Evolutionary conservation across 106 monocot genomes (phyloP), one percentile per base, ranked within the genome.

Genomic region (Ottelia alismoides): DNA sequence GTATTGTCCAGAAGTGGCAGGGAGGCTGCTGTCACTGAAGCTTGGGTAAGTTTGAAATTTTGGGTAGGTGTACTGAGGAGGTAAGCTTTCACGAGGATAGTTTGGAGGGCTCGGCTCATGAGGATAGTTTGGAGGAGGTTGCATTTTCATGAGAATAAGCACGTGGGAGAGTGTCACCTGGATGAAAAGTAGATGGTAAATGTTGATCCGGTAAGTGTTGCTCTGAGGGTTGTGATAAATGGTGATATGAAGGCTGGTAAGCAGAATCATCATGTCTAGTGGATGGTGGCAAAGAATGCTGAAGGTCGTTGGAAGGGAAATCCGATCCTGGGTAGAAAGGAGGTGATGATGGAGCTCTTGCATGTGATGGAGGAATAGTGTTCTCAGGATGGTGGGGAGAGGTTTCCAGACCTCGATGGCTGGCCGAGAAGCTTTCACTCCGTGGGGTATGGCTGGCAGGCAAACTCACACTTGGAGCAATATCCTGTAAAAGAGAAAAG

Each of bases 1-100:
- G n/a, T n/a, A n/a, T n/a, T n/a, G n/a, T n/a, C n/a, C n/a, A n/a
- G n/a, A n/a, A n/a, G n/a, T n/a, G n/a, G n/a, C n/a, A n/a, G n/a
- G n/a, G n/a, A n/a, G n/a, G n/a, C n/a, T n/a, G n/a, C n/a, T n/a
- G n/a, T n/a, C n/a, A n/a, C n/a, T n/a, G n/a, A n/a, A n/a, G n/a
- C n/a, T n/a, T n/a, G n/a, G 82, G 47, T 76, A 82, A 5, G 82
- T 72, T 50, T 82, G 82, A 47, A 76, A 77, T 66, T 82, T 76
- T 20, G 82, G 57, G 58, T 76, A 81, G 21, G 60, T 40, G 16
- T 56, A 67, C 49, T 61, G 61, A 1, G 56, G 20, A 0, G 31
- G 30, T 31, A 9, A 12, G 1, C n/a, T n/a, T n/a, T 57, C 56
- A 22, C 40, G 56, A 40, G 30, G 24, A 61, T 47, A 20, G 26